Base-by-base conservation (phyloP, 116 monocot genomes). In the Iris pallida region DNA sequence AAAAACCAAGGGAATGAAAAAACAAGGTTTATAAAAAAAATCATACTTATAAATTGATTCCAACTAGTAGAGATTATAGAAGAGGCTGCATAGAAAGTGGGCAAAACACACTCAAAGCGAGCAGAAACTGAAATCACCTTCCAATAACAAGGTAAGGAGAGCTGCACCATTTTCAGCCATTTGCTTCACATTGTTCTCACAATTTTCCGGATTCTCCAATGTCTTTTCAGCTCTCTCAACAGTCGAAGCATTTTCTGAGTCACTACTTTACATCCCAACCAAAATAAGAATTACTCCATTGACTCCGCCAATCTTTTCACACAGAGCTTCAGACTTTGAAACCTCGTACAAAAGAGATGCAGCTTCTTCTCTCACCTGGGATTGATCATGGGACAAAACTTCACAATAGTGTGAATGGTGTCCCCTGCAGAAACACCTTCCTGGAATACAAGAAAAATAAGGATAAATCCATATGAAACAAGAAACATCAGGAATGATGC, bases 131-230 rank as follows among this genome's bases (percentile, higher is more conserved):
- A 30, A 30, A 30, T 30, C 30, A 87, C 96, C 96, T 85, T 89
- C 65, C 18, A 96, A 76, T 20, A 96, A 85, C 41, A 87, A 81
- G 4, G 69, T 87, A 68, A 92, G 79, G 72, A 96, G 96, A 92
- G 96, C 57, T 79, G 75, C 20, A 96, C 96, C 96, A 80, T 78
- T 89, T 71, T 92, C 89, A 56, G 96, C 96, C 97, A 97, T 97
- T 75, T 87, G 88, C 73, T 73, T 79, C 30, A 97, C 89, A 79
- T 87, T 92, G 44, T 74, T 72, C 55, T 92, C 97, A 53, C 61
- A 88, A 46, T 69, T 85, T 78, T 90, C 97, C 75, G 92, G 45
- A 71, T 92, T 97, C 20, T 73, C 75, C 52, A 97, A 64, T 45
- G 85, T 90, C 63, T 78, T 82, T 55, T 87, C 90, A 53, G 97